Evolutionary conservation across 768 basidiomycete species (phyloP).

Genomic region (Tricholoma terreum): DNA sequence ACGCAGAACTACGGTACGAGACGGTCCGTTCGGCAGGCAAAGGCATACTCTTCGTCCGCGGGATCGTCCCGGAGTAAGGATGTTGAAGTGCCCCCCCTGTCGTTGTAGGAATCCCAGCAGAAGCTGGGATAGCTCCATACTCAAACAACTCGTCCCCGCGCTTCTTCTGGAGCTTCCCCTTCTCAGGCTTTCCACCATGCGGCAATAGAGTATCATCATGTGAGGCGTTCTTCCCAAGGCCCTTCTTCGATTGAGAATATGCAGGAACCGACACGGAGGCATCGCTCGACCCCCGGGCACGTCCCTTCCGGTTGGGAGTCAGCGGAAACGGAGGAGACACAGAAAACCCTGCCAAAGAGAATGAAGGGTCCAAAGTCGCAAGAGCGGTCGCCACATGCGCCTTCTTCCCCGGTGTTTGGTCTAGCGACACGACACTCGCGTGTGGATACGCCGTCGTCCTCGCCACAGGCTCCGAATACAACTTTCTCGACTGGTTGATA

Average conservation of each 20-base stretch:
- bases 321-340: slow-evolving; percentile 30
- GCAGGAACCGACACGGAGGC: slow-evolving; percentile 10
- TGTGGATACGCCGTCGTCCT: slow-evolving; percentile 2
- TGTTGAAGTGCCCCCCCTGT: not conserved
- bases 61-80: slow-evolving; percentile 13
- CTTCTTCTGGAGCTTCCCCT: slow-evolving; percentile 16
- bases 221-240: slow-evolving; percentile 19
- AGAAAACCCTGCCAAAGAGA: slow-evolving; percentile 13
- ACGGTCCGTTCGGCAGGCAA: slow-evolving; percentile 20
- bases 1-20: slow-evolving; percentile 17
- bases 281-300: slow-evolving; percentile 27
- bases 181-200: slow-evolving; percentile 9
- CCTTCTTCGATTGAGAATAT: slow-evolving; percentile 1
- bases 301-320: slow-evolving; percentile 16
- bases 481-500: slow-evolving; percentile 25
- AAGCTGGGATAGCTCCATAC: not conserved
- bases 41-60: slow-evolving; percentile 55
- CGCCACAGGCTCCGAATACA: slow-evolving; percentile 23
- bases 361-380: slow-evolving; percentile 25
- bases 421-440: slow-evolving; percentile 14
- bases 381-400: slow-evolving; percentile 17
- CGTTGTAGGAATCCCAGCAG: not conserved
- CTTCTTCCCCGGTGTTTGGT: slow-evolving; percentile 5
- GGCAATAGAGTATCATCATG: slow-evolving; percentile 7
- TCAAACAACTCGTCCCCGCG: slow-evolving; percentile 9